These are phyloP conservation scores for Phytophthora idaei DNA, from an alignment of 352 stramenopile genomes.

Conservation along the genomic window DNA sequence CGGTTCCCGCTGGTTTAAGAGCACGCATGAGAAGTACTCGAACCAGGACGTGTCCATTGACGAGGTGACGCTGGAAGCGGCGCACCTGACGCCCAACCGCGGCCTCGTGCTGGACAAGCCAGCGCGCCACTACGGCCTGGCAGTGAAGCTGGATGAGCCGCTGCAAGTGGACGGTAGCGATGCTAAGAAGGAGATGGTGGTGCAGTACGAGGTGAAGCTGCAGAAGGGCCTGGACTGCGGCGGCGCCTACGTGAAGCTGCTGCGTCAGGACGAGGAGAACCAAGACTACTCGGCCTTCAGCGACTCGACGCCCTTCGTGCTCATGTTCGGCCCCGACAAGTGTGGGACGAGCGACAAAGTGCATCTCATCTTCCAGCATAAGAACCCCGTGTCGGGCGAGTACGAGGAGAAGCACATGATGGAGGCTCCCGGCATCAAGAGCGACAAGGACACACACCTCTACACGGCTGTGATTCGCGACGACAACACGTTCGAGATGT, in stretches of 20 bases:
- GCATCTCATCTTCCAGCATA: constrained; percentile 95
- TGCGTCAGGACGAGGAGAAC: constrained; percentile 58
- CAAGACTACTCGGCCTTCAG: constrained; percentile 72
- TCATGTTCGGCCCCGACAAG: constrained; percentile 97
- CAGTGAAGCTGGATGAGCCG: constrained; percentile 68
- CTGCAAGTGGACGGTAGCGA: constrained; percentile 73
- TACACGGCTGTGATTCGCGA: constrained; percentile 93
- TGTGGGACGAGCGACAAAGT: constrained; percentile 94
- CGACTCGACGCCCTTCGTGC: constrained; percentile 89
- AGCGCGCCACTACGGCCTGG: constrained; percentile 84
- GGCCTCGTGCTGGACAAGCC: constrained; percentile 74
- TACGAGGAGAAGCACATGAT: constrained; percentile 96
- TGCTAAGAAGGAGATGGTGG: constrained; percentile 82
- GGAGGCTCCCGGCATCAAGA: constrained; percentile 76
- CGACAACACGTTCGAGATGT: constrained; percentile 92
- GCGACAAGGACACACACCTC: constrained; percentile 88
- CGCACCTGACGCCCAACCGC: constrained; percentile 62
- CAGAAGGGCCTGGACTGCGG: constrained; percentile 91
- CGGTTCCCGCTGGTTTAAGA: constrained; percentile 83
- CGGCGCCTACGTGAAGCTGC: constrained; percentile 94
- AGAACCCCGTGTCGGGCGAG: constrained; percentile 90
- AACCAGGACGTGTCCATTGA: constrained; percentile 72
- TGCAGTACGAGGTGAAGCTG: constrained; percentile 96
- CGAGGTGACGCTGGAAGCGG: constrained; percentile 63
- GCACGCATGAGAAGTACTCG: constrained; percentile 80